Evolutionary conservation across 176 grass and related monocot genomes (phyloP).

Genomic region (Lolium multiflorum): DNA sequence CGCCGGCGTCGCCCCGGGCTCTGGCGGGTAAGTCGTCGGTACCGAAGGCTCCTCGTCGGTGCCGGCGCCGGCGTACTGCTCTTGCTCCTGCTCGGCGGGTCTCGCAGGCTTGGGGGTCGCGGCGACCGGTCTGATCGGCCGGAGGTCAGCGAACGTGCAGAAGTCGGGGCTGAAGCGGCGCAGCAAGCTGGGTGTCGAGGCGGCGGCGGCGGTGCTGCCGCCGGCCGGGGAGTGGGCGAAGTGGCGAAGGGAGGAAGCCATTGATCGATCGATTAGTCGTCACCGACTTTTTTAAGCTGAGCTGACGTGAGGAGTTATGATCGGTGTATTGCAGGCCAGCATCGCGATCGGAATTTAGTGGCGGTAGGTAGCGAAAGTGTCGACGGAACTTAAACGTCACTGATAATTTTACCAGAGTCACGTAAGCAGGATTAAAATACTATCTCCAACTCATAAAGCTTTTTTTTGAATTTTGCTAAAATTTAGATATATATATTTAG

Average conservation of each 20-base stretch:
- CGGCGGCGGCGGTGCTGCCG: background rate
- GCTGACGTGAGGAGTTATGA: background rate
- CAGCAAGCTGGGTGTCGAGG: background rate
- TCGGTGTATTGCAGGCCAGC: background rate
- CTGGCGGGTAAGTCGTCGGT: background rate
- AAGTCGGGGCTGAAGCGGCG: slow-evolving; percentile 32
- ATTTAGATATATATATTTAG: no score
- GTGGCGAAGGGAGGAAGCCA: slow-evolving; percentile 37
- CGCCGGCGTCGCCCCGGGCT: background rate
- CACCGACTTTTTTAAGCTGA: background rate
- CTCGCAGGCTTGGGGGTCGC: background rate
- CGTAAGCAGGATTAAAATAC: no score
- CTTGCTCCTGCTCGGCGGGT: slow-evolving; percentile 26
- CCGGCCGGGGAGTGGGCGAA: background rate
- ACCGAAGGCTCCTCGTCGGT: background rate
- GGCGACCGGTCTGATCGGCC: background rate
- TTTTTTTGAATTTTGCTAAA: no score
- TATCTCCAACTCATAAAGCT: no score
- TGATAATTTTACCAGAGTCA: no score
- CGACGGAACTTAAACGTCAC: no score
- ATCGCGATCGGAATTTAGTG: background rate
- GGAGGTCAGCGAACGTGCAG: slow-evolving; percentile 42
- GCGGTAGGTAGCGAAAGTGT: no score
- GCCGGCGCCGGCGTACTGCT: background rate
- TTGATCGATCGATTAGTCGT: background rate